Percentiles rank a stretch among this genome's conserved stretches.
These are phyloP conservation scores for Aspergillus haitiensis DNA, from an alignment of 495 filamentous ascomycete species.

Conservation along the genomic window DNA sequence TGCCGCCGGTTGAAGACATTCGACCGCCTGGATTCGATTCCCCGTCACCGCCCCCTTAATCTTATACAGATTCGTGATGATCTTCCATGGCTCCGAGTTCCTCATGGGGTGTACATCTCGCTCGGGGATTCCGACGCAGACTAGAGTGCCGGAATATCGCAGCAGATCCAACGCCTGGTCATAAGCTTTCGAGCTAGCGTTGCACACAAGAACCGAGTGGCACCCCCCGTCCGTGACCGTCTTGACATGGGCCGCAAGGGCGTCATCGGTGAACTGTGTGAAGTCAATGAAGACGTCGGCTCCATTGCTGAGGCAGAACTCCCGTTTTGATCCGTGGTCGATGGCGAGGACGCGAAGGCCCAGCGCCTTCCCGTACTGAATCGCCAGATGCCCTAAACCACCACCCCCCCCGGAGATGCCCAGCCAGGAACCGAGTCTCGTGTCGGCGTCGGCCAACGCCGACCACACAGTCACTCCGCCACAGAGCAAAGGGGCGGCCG, in stretches of 20 bases:
- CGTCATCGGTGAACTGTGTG: constrained; percentile 50
- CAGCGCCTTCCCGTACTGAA: constrained; percentile 64
- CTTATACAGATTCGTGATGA: constrained; percentile 53
- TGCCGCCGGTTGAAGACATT: constrained; percentile 61
- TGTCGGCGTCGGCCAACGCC: constrained; percentile 55
- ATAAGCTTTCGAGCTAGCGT: constrained; percentile 63
- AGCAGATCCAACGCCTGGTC: constrained; percentile 57
- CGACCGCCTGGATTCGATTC: constrained; percentile 62
- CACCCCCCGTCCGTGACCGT: constrained; percentile 58
- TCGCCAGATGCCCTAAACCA: constrained; percentile 63
- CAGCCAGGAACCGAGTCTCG: constrained; percentile 59
- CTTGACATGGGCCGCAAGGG: constrained; percentile 55
- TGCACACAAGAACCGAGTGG: constrained; percentile 63
- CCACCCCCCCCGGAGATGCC: constrained; percentile 68
- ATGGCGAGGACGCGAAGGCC: constrained; percentile 67
- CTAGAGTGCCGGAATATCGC: constrained; percentile 60
- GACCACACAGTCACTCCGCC: constrained; percentile 59
- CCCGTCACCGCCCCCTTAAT: constrained; percentile 65
- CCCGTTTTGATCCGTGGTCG: constrained; percentile 62
- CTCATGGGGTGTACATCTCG: constrained; percentile 56
- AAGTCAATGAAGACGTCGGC: constrained; percentile 68
- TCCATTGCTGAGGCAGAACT: constrained; percentile 55
- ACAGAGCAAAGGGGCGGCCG: constrained; percentile 65
- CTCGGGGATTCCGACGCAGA: constrained; percentile 70
- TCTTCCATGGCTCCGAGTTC: constrained; percentile 47